Evolutionary conservation across 495 filamentous ascomycete species (phyloP), one percentile per base, ranked within the genome.

Genomic region (Rostrohypoxylon terebratum): DNA sequence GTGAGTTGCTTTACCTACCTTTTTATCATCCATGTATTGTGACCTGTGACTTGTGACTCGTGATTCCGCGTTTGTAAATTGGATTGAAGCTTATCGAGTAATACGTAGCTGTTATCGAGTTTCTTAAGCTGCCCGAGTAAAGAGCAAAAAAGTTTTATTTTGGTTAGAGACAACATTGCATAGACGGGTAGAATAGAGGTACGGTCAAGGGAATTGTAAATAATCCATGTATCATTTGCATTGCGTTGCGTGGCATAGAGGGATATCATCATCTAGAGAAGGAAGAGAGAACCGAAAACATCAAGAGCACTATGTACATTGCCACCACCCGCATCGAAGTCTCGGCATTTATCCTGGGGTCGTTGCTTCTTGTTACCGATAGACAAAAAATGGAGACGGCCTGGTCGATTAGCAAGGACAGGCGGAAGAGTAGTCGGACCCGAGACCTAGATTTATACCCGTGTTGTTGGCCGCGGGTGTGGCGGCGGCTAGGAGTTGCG

Each of bases 121-220:
- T 92, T 69, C 71, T 93, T n/a, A 83, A 83, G 21, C 84, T 87
- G 10, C 83, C 85, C 69, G 88, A 90, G 31, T 88, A 75, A 42
- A 4, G 62, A 25, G 63, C 11, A 74, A 73, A 28, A 65, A 70
- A 1, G 0, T 14, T n/a, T n/a, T 7, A 4, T 3, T 28, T 28
- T 1, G 28, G 28, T 1, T 28, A 54, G 42, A 44, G 34, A 20
- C 23, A 51, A 25, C 47, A 25, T 48, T 9, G 31, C 55, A 51
- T 50, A 9, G 44, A 23, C 45, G 18, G 18, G 18, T 18, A 45
- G 6, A n/a, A 45, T 45, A 45, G 13, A 42, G 13, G 38, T 45
- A 45, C 8, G 42, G 42, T 45, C 42, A 18, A 42, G 38, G 14
- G 38, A 16, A 16, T 7, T 45, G 42, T 45, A 45, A 45, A 45